Evolutionary conservation across 805 yeast genomes (phyloP), one percentile per base, ranked within the genome.

Genomic region (Phaffomyces antillensis): DNA sequence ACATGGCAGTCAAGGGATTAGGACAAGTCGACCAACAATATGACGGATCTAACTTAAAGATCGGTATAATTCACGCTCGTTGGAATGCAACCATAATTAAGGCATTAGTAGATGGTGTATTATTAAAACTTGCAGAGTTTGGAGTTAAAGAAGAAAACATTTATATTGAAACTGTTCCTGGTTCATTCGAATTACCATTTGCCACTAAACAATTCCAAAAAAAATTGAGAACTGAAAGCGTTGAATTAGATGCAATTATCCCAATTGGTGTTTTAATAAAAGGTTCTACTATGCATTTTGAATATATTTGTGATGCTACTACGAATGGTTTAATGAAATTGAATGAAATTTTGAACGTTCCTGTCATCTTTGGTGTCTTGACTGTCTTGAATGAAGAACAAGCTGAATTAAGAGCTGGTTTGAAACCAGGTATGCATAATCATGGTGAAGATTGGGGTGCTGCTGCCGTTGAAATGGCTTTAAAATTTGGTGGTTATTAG

Each of bases 401-500:
- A 70, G 99, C 98, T 13, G 76, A 83, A 54, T 81, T 81, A 18
- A 82, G 99, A 67, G 96, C 98, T 12, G 99, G 98, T 24, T 69
- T 91, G 50, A 88, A 84, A 46, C 80, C 80, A 54, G 68, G 63
- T 11, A 77, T 81, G 81, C 98, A 93, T 66, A 91, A 91, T 71
- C 99, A 93, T 60, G 99, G 99, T 52, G 87, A 77, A 60, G 99
- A 93, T 65, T 91, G 99, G 99, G 99, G 96, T 54, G 90, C 95
- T 32, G 96, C 97, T 44, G 99, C 99, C 15, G 96, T 93, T 25
- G 99, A 91, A 70, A 91, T 93, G 98, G 83, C 77, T 5, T 41
- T 60, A 15, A 78, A 78, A 54, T 77, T 63, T 47, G 46, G 53
- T 38, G 47, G 17, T 33, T 37, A 13, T 26, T 40, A 41, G 9